Conservation (phyloP, 495 filamentous ascomycete species). For the Neurospora intermedia region DNA sequence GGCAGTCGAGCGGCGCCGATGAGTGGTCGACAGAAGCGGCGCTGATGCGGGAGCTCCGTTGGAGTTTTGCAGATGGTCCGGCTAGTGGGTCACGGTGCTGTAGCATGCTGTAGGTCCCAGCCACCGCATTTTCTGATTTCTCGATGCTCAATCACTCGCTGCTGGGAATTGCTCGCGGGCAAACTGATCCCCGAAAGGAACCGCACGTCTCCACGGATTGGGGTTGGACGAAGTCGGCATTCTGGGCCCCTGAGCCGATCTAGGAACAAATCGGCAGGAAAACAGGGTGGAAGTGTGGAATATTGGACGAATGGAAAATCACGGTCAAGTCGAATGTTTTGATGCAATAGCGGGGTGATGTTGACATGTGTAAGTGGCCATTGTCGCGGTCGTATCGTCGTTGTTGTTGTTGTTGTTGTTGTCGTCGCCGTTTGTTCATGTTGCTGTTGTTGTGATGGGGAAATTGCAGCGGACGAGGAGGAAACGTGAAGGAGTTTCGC, state of each 20-base stretch:
- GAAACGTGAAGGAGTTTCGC: neutral
- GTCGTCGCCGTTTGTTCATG: neutral
- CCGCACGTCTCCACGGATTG: neutral
- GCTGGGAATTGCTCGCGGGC: neutral
- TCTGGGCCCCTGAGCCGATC: neutral
- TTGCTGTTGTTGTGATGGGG: neutral
- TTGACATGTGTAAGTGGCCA: neutral
- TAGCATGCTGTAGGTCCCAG: slow-evolving; percentile 11
- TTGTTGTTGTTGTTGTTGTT: neutral
- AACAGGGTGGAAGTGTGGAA: neutral
- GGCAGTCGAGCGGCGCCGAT: slow-evolving; percentile 6
- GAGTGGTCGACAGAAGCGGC: slow-evolving; percentile 16
- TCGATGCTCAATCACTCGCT: neutral
- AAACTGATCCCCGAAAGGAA: neutral
- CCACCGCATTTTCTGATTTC: slow-evolving; percentile 20
- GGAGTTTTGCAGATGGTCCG: slow-evolving; percentile 5
- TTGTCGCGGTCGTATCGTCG: neutral
- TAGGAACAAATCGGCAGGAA: neutral
- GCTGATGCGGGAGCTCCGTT: slow-evolving; percentile 17
- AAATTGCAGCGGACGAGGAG: neutral
- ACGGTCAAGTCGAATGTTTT: neutral
- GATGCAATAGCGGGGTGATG: neutral
- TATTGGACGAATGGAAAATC: neutral
- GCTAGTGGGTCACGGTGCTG: slow-evolving; percentile 14
- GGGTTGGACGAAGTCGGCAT: neutral